Evolutionary conservation across 768 basidiomycete genomes (phyloP).

Genomic region (Boletus tylopilopsis): DNA sequence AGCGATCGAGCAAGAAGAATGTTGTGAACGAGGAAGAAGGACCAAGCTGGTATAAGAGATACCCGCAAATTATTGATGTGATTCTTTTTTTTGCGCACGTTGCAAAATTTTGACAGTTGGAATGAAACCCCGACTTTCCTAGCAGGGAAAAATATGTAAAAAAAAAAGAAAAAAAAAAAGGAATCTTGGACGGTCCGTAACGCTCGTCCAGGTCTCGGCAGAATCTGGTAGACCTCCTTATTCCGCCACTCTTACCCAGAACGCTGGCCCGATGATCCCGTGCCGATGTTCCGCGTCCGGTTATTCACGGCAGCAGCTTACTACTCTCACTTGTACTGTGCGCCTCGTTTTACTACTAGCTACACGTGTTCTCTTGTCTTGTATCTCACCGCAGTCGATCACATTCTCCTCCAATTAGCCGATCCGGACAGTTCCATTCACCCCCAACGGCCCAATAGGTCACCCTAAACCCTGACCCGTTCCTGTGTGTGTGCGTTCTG

Average conservation of each 20-base stretch:
- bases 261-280: slow-evolving; percentile 18
- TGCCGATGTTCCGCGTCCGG: slow-evolving; percentile 20
- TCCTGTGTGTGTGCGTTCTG: slow-evolving; percentile 15
- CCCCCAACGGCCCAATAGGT: neutral
- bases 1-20: slow-evolving; percentile 16
- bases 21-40: slow-evolving; percentile 2
- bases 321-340: neutral
- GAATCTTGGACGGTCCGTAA: too few species aligned
- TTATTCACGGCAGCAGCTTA: slow-evolving; percentile 12
- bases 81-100: slow-evolving; percentile 18
- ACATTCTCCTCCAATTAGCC: slow-evolving; percentile 14
- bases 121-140: slow-evolving; percentile 34
- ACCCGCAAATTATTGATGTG: slow-evolving; percentile 13
- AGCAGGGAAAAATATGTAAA: too few species aligned
- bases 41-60: slow-evolving; percentile 26
- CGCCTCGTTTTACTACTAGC: too few species aligned
- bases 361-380: neutral
- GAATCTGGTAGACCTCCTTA: slow-evolving; percentile 9
- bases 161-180: too few species aligned
- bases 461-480: slow-evolving; percentile 23
- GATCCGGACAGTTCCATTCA: slow-evolving; percentile 17
- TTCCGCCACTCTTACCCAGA: slow-evolving; percentile 12
- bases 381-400: slow-evolving; percentile 11
- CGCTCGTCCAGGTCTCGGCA: slow-evolving; percentile 15
- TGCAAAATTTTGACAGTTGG: slow-evolving; percentile 27